Evolutionary conservation across 1,284 basidiomycete genomes (phyloP).

Genomic region (Trametes polyzona): DNA sequence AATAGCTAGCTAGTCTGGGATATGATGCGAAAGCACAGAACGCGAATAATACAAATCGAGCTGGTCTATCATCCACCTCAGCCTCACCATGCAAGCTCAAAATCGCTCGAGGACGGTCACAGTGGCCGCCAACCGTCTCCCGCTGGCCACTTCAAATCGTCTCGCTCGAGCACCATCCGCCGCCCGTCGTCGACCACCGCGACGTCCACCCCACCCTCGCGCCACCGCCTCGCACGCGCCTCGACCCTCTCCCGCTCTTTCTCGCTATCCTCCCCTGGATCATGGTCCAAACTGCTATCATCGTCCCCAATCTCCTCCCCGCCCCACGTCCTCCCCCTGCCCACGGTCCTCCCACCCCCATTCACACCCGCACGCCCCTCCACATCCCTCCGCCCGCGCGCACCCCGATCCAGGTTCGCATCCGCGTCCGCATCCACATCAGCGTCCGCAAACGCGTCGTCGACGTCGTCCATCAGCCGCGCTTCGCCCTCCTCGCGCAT

Average conservation of each 20-base stretch:
- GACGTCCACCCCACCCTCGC: conserved; percentile 36
- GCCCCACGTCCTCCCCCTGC: not conserved
- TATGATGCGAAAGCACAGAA: not conserved
- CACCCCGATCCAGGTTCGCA: not conserved
- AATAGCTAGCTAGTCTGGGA: not conserved
- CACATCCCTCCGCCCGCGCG: too few species aligned
- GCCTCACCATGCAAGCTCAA: not conserved
- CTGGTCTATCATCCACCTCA: not conserved
- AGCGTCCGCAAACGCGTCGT: conserved; percentile 21
- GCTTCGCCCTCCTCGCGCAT: conserved; percentile 34
- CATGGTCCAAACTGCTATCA: conserved; percentile 28
- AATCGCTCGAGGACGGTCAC: conserved; percentile 11
- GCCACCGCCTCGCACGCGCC: conserved; percentile 34
- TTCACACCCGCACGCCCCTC: conserved; percentile 3
- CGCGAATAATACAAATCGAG: conserved; percentile 5
- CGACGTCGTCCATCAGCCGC: conserved; percentile 31
- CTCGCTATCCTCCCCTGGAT: conserved; percentile 19
- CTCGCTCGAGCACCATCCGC: conserved; percentile 41
- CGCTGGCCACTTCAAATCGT: conserved; percentile 64
- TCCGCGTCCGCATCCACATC: conserved; percentile 5
- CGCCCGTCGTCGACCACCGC: conserved; percentile 32
- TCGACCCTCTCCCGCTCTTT: conserved; percentile 21
- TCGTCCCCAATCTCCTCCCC: conserved; percentile 16
- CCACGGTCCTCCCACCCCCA: not conserved
- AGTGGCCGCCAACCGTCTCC: conserved; percentile 62